A percentile compares a stretch with the other conserved stretches of the same genome.
phyloP scores from a whole-genome alignment of 73 alveolate genomes.

The Paramecium pentaurelia region DNA sequence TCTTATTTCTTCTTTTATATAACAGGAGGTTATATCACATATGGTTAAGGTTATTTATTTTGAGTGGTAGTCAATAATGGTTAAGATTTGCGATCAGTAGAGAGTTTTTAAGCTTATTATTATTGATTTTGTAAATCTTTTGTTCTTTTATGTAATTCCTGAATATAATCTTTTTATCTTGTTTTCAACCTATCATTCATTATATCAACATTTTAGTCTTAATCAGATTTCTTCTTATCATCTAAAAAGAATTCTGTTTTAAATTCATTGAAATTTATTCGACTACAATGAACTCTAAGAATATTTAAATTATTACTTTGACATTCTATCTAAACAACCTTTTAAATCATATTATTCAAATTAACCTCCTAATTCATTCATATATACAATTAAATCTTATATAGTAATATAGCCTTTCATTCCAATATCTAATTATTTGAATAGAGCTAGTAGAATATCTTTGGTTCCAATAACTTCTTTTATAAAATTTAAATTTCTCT shows the following conservation, averaged over 20 bases:
- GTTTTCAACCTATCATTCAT: not conserved
- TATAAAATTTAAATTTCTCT: constrained; percentile 15
- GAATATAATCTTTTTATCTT: not conserved
- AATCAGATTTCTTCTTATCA: not conserved
- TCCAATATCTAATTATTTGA: constrained; percentile 4
- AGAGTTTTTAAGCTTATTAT: not conserved
- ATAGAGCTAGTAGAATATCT: not conserved
- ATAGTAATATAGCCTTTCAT: constrained; percentile 11
- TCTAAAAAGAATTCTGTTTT: constrained; percentile 5
- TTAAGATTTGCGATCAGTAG: not conserved
- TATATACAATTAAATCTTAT: not conserved
- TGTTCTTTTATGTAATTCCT: not conserved
- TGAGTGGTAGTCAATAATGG: not conserved
- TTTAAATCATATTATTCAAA: not conserved
- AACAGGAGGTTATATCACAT: not conserved
- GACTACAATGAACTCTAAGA: constrained; percentile 11
- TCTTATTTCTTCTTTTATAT: not conserved
- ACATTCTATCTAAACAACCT: constrained; percentile 11
- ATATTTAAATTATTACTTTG: not conserved
- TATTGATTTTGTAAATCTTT: not conserved
- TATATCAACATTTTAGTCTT: not conserved
- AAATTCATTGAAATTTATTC: constrained; percentile 36
- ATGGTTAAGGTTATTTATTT: not conserved
- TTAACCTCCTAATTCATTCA: constrained; percentile 44
- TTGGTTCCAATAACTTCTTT: constrained; percentile 22